These are phyloP conservation scores for Apiosordaria backusii DNA, from an alignment of 495 filamentous ascomycete genomes.

Conservation along the genomic window DNA sequence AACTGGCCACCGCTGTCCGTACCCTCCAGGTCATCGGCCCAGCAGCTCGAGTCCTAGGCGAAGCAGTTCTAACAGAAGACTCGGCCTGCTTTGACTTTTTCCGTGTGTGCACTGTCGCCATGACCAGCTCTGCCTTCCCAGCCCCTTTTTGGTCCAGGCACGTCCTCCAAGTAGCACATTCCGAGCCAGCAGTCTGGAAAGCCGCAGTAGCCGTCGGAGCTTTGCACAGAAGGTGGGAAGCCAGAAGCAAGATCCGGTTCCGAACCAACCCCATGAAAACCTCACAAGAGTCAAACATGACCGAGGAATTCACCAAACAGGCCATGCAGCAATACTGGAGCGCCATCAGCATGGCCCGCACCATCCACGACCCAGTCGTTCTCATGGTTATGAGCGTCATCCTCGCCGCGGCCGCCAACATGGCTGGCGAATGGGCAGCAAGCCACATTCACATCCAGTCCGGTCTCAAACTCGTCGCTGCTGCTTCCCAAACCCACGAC, in stretches of 20 bases:
- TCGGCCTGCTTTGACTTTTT: slow-evolving; percentile 28
- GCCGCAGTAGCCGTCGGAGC: slow-evolving; percentile 46
- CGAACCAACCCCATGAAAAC: background rate
- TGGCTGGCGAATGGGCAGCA: slow-evolving; percentile 19
- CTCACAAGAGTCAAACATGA: background rate
- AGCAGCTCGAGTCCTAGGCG: slow-evolving; percentile 36
- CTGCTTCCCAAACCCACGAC: background rate
- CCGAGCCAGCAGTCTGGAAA: slow-evolving; percentile 53
- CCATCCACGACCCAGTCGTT: slow-evolving; percentile 8
- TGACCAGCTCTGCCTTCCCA: slow-evolving; percentile 21
- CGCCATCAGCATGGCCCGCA: slow-evolving; percentile 19
- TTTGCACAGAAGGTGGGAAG: slow-evolving; percentile 33
- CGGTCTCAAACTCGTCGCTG: slow-evolving; percentile 17
- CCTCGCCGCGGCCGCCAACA: slow-evolving; percentile 19
- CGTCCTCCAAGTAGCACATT: slow-evolving; percentile 49
- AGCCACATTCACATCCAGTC: slow-evolving; percentile 18
- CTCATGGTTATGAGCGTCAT: slow-evolving; percentile 20
- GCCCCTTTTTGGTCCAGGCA: slow-evolving; percentile 48
- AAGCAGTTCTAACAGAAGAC: slow-evolving; percentile 37
- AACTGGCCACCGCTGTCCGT: slow-evolving; percentile 27
- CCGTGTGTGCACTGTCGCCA: slow-evolving; percentile 20
- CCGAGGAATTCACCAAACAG: background rate
- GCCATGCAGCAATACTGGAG: slow-evolving; percentile 6
- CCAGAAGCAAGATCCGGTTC: background rate
- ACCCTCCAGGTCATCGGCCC: slow-evolving; percentile 42